Base-by-base conservation (phyloP, 352 stramenopile species). In the Blastocystis sp. region DNA sequence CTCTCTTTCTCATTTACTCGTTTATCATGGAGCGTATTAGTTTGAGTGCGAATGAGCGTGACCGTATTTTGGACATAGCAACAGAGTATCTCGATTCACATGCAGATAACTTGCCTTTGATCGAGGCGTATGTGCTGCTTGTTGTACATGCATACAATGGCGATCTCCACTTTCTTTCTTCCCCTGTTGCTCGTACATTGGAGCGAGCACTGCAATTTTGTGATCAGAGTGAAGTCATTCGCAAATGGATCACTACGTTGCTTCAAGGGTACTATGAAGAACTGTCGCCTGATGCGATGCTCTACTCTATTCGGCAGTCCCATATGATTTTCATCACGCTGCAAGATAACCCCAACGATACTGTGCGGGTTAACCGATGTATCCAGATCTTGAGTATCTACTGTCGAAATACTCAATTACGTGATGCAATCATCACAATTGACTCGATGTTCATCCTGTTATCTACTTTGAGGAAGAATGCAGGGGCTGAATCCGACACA, bases 111-210 rank as follows among this genome's bases (percentile, higher is more conserved):
- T 24, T 85, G 16, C 20, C 53, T 47, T 43, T 85, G 2, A 20
- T 85, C 39, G 73, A 85, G 45, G 73, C 73, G 18, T 85, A 85
- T 47, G 26, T 85, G 16, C 56, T 85, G 6, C 73, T 85, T 24
- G 73, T 85, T 55, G 63, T 85, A 0, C 73, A 50, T 3, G 73
- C 73, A 2, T 85, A 85, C 30, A 85, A 85, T 8, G 73, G 43
- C 3, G 73, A 85, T 11, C 68, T 68, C 24, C 18, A n/a, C 6
- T 30, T 37, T 18, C 54, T 85, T 20, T 85, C 73, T 30, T 43
- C 43, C 0, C 20, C 30, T 11, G 73, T 85, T 7, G 73, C 73
- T n/a, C 20, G 30, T 30, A 39, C 53, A 37, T 43, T 85, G 56
- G 73, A 85, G 56, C 34, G 26, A 18, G 73, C 73, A 24, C 53